These are phyloP conservation scores for Endoconidiophora polonica DNA, from an alignment of 2,329 filamentous ascomycete genomes.

Conservation along the genomic window DNA sequence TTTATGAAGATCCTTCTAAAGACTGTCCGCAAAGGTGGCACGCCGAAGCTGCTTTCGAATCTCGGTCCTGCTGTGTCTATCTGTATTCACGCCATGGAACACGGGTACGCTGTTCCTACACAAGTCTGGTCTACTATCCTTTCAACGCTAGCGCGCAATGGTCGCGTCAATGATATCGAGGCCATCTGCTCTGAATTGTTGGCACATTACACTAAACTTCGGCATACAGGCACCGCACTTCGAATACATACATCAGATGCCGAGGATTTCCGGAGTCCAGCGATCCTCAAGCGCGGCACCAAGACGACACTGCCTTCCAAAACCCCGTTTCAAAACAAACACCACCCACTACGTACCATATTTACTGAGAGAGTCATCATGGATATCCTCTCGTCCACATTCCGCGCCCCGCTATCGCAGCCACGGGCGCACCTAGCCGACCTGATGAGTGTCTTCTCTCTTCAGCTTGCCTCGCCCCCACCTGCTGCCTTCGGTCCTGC, in stretches of 20 bases:
- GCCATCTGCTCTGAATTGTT: not conserved
- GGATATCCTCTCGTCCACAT: conserved; percentile 5
- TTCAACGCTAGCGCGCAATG: not conserved
- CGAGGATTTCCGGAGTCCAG: conserved; percentile 2
- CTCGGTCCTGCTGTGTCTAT: conserved; percentile 3
- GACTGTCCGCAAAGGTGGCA: too few relatives aligned
- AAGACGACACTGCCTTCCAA: conserved; percentile 3
- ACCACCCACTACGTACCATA: conserved; percentile 9
- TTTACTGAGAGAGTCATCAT: conserved; percentile 11
- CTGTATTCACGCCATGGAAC: conserved; percentile 5
- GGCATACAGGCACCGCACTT: not conserved
- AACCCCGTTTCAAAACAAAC: conserved; percentile 5
- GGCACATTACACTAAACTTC: not conserved
- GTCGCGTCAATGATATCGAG: conserved; percentile 3
- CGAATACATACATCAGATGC: conserved; percentile 10
- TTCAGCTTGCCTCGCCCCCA: not conserved
- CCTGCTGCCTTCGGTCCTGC: conserved; percentile 10
- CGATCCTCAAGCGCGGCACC: not conserved
- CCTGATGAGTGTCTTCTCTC: not conserved
- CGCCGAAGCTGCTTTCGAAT: too few relatives aligned
- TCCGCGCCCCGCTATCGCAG: conserved; percentile 6
- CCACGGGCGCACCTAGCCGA: not conserved
- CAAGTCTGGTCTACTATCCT: conserved; percentile 7
- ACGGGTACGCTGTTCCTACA: conserved; percentile 5
- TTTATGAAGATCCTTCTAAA: conserved; percentile 4